A percentile compares a stretch with the other conserved stretches of the same genome.
These are phyloP conservation scores for Euphorbia tirucalli DNA, from an alignment of 345 rosid species.

Conservation along the genomic window DNA sequence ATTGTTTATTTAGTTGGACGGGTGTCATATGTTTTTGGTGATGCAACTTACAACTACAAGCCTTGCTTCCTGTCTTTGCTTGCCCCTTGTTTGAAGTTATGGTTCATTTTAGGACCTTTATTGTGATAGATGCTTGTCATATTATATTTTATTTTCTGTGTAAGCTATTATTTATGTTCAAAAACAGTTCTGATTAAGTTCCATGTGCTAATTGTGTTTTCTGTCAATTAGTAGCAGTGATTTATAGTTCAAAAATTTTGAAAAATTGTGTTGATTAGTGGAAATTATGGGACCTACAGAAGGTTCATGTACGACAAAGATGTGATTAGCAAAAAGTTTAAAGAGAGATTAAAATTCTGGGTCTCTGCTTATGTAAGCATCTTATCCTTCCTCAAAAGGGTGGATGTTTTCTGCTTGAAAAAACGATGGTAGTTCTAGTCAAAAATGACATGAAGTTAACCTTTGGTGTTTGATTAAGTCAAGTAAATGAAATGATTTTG, in stretches of 20 bases:
- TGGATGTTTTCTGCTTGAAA: background rate
- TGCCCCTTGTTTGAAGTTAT: conserved; percentile 5
- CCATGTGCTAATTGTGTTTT: background rate
- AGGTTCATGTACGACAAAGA: conserved; percentile 16
- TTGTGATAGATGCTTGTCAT: conserved; percentile 2
- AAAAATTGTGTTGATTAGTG: conserved; percentile 3
- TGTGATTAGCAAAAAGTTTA: conserved; percentile 13
- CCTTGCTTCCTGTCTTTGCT: conserved; percentile 3
- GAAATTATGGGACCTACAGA: conserved; percentile 11
- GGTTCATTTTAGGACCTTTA: background rate
- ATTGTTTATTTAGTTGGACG: conserved; percentile 9
- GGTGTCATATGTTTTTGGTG: conserved; percentile 14
- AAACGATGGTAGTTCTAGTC: background rate
- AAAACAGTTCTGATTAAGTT: background rate
- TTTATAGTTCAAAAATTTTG: background rate
- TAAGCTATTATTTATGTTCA: conserved; percentile 4
- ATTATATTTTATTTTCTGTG: background rate
- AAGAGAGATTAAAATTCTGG: background rate
- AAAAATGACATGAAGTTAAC: conserved; percentile 8
- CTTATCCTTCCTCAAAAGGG: conserved; percentile 20
- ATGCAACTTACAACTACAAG: background rate
- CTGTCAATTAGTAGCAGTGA: background rate
- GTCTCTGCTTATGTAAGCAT: conserved; percentile 17
- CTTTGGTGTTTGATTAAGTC: conserved; percentile 16
- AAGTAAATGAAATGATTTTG: conserved; percentile 15